Base-by-base conservation (phyloP, 1,139 yeast species). In the Blastobotrys serpentis region DNA sequence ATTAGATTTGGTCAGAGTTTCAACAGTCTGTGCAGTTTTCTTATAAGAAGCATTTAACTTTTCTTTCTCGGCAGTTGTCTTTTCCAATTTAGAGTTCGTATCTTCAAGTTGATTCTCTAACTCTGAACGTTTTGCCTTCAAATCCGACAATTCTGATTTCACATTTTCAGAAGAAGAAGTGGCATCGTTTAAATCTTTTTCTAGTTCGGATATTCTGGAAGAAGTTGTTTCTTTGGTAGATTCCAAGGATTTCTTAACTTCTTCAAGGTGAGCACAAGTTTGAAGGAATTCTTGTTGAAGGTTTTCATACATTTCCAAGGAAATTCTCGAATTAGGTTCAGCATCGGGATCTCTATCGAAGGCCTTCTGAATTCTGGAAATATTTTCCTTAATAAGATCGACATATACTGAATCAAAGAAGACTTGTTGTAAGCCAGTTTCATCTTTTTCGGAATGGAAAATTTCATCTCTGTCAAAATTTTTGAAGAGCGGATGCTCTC, bases 391-490 rank as follows among this genome's bases (percentile, higher is more conserved):
- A 44, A 92, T 69, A 48, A 88, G 68, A 3, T 72, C 71, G 2
- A 87, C 82, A 61, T 87, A 88, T 2, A 74, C 69, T 0, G 77
- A 62, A 54, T 83, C 85, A 60, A 92, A 84, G 57, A 77, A 88
- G 1, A 90, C 87, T 50, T 81, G 79, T 0, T 98, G 98, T 34
- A 90, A 73, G 1, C 98, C 98, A 1, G 95, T 82, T 2, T 80
- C 83, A 62, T 88, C 95, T 53, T 78, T 77, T 4, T 70, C 69
- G 2, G 81, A 77, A 23, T 72, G 69, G 22, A 77, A 63, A 41
- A 48, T 45, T 14, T 48, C 26, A 3, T 48, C 51, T 7, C 43
- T 23, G 18, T 78, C 81, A 56, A 79, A 84, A 44, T 77, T 76
- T 16, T 77, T 74, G 61, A 88, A 81, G 8, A 70, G 64, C 0